phyloP scores from a whole-genome alignment of 2,329 filamentous ascomycete species.

The Emmonsiellopsis sp. region DNA sequence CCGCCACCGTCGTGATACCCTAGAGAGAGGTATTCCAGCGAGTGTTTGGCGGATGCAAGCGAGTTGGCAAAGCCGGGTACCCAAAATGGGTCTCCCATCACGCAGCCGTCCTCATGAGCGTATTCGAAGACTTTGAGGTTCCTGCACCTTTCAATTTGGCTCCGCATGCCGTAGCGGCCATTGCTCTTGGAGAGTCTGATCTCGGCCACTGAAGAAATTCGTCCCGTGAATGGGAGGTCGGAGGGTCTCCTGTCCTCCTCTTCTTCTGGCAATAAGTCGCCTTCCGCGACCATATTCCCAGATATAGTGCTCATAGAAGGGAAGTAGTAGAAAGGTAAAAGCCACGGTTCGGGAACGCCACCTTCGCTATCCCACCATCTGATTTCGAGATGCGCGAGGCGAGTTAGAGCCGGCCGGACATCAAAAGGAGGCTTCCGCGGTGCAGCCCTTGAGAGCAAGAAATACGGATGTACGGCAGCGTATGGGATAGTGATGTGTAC shows the following conservation, averaged over 20 bases:
- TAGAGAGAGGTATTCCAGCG: neutral
- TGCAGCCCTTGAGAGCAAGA: neutral
- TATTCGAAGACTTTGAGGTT: slow-evolving; percentile 7
- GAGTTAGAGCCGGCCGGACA: neutral
- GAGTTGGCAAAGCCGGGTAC: neutral
- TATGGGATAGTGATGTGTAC: neutral
- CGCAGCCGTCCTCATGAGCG: slow-evolving; percentile 2
- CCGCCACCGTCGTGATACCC: neutral
- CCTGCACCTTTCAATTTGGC: slow-evolving; percentile 4
- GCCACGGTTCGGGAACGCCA: neutral
- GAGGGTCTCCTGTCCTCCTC: neutral
- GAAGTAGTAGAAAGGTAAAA: slow-evolving; percentile 3
- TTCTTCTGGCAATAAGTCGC: neutral
- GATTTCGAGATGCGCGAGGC: neutral
- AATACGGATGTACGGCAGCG: too few species aligned
- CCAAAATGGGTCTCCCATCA: too few species aligned
- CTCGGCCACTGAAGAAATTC: neutral
- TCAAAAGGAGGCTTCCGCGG: neutral
- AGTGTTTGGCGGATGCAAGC: neutral
- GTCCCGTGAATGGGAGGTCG: neutral
- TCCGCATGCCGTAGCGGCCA: slow-evolving; percentile 2
- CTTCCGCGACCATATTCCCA: neutral
- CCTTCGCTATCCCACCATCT: neutral
- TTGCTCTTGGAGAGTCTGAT: neutral
- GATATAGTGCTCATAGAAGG: neutral